Conservation (phyloP, 2,329 filamentous ascomycete genomes). For the Elsinoe ampelina region DNA sequence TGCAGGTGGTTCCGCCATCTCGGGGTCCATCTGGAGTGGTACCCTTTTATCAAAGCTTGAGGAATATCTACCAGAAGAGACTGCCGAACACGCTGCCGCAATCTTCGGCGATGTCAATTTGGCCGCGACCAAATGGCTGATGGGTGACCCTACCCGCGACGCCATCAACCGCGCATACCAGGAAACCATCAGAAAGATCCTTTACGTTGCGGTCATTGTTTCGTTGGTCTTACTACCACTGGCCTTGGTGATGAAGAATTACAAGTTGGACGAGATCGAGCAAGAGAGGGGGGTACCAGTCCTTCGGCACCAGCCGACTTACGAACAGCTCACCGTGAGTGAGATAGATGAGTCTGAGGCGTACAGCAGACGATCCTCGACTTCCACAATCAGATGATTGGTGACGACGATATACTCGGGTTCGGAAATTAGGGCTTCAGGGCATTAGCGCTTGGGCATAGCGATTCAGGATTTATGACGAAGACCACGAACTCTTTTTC, state of each 20-base stretch:
- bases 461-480: conserved; percentile 3
- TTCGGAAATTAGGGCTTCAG: not conserved
- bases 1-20: conserved; percentile 45
- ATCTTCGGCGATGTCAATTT: conserved; percentile 46
- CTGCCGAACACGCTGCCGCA: conserved; percentile 33
- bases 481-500: not conserved
- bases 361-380: conserved; percentile 9
- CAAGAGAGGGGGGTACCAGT: conserved; percentile 1
- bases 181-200: conserved; percentile 52
- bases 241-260: conserved; percentile 48
- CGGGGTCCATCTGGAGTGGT: conserved; percentile 44
- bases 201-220: conserved; percentile 46
- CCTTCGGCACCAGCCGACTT: conserved; percentile 2
- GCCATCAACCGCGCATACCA: conserved; percentile 58
- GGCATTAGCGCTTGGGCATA: not conserved
- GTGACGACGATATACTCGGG: not conserved
- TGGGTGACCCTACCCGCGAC: conserved; percentile 46
- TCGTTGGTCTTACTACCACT: conserved; percentile 49
- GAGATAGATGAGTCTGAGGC: conserved; percentile 11
- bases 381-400: not conserved
- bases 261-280: conserved; percentile 42
- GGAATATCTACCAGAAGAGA: conserved; percentile 41
- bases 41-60: conserved; percentile 42
- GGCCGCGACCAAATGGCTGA: conserved; percentile 43
- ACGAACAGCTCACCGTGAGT: conserved; percentile 8